Conservation (phyloP, 805 yeast species). For the Isabelozyma heimii region DNA sequence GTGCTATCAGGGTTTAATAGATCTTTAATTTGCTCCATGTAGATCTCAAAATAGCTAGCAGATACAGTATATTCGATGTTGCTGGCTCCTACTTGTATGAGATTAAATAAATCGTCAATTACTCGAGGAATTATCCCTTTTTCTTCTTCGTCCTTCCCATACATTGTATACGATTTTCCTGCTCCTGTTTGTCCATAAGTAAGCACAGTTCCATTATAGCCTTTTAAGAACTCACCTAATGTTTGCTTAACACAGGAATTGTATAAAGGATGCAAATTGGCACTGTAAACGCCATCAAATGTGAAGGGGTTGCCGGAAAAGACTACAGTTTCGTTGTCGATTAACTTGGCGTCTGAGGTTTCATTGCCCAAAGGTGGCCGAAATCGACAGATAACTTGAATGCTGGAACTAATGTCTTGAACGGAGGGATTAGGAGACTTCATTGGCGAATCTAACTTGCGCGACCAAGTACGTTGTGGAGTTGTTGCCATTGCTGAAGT, state of each 20-base stretch:
- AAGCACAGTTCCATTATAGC: constrained; percentile 73
- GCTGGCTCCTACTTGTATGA: constrained; percentile 43
- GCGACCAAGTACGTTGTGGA: background rate
- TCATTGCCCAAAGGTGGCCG: constrained; percentile 44
- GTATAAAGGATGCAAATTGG: constrained; percentile 55
- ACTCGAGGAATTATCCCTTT: constrained; percentile 73
- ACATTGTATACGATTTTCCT: constrained; percentile 76
- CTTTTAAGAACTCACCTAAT: constrained; percentile 67
- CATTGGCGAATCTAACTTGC: background rate
- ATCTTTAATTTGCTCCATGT: constrained; percentile 75
- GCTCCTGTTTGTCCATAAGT: constrained; percentile 82
- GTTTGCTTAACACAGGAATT: constrained; percentile 54
- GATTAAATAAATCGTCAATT: constrained; percentile 60
- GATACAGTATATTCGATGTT: constrained; percentile 64
- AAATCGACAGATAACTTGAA: constrained; percentile 71
- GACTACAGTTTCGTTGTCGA: constrained; percentile 22
- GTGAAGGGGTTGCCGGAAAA: constrained; percentile 24
- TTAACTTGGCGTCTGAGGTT: constrained; percentile 10
- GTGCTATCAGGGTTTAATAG: constrained; percentile 46
- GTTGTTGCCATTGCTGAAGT: background rate
- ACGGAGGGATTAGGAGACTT: background rate
- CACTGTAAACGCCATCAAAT: constrained; percentile 66
- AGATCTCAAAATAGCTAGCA: constrained; percentile 76
- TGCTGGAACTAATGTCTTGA: constrained; percentile 24
- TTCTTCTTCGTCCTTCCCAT: constrained; percentile 48